Evolutionary conservation across 2,329 filamentous ascomycete species (phyloP).

Genomic region (Ophiostoma fasciatum): DNA sequence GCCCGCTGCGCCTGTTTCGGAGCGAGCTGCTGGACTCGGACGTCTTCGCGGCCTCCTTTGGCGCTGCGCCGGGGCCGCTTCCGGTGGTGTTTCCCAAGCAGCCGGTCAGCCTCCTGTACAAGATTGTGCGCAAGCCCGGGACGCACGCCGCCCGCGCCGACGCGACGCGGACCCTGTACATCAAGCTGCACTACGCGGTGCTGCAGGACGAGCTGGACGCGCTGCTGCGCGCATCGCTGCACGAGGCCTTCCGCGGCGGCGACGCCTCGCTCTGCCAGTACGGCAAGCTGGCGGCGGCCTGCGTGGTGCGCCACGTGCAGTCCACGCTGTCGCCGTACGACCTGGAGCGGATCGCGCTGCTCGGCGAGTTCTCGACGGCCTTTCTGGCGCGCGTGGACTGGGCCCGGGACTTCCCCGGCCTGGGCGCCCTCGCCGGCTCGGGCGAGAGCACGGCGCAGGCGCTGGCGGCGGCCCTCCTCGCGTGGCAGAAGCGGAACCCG

Average conservation of each 20-base stretch:
- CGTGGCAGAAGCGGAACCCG: constrained; percentile 23
- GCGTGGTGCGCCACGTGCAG: constrained; percentile 29
- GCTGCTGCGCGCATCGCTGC: constrained; percentile 29
- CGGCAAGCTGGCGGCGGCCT: constrained; percentile 13
- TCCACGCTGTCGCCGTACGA: constrained; percentile 31
- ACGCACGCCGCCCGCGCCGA: constrained; percentile 10
- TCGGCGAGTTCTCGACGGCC: constrained; percentile 34
- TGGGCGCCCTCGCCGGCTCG: constrained; percentile 20
- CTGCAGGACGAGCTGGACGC: constrained; percentile 57
- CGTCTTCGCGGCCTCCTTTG: constrained; percentile 51
- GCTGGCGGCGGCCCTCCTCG: constrained; percentile 21
- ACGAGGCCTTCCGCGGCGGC: constrained; percentile 20
- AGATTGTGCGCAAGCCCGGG: constrained; percentile 44
- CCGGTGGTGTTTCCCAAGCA: constrained; percentile 66
- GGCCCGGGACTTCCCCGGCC: constrained; percentile 32
- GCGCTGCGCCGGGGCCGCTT: constrained; percentile 33
- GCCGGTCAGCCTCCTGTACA: constrained; percentile 68
- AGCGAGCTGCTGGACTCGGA: constrained; percentile 58
- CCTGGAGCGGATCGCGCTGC: constrained; percentile 40
- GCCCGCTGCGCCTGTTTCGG: constrained; percentile 59
- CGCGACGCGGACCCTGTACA: constrained; percentile 37
- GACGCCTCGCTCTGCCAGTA: constrained; percentile 9
- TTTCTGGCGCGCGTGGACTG: constrained; percentile 32
- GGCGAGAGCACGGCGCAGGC: constrained; percentile 13
- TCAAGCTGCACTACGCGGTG: constrained; percentile 63